Conservation (phyloP, 2,329 filamentous ascomycete species). For the Amphichorda felina region DNA sequence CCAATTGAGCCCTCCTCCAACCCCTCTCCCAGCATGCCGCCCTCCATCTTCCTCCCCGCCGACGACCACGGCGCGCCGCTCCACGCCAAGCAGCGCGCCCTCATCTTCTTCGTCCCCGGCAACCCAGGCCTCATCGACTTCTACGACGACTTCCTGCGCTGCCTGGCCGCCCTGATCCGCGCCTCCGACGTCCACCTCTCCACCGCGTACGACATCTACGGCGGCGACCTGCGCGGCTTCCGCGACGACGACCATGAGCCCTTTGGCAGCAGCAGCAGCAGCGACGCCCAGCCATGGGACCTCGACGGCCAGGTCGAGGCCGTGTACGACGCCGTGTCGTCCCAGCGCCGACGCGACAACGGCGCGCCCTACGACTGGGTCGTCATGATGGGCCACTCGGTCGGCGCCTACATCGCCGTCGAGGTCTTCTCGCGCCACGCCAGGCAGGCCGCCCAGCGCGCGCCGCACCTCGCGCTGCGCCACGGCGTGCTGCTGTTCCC, state of each 20-base stretch:
- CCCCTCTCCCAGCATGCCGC: too few relatives aligned
- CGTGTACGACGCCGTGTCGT: conserved; percentile 24
- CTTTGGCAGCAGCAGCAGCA: conserved; percentile 15
- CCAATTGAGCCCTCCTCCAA: too few relatives aligned
- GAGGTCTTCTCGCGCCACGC: conserved; percentile 52
- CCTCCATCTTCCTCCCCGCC: neutral
- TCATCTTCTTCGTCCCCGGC: conserved; percentile 64
- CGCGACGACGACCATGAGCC: conserved; percentile 37
- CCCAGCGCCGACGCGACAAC: conserved; percentile 5
- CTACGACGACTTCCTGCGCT: conserved; percentile 55
- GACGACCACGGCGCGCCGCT: neutral
- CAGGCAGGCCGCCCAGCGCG: conserved; percentile 17
- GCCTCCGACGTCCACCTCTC: conserved; percentile 18
- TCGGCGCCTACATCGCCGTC: conserved; percentile 60
- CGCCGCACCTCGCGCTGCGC: conserved; percentile 27
- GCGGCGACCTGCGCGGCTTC: conserved; percentile 47
- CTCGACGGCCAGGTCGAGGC: conserved; percentile 41
- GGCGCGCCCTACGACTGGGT: conserved; percentile 38
- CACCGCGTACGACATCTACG: conserved; percentile 40
- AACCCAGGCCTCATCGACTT: conserved; percentile 68
- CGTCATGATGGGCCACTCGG: conserved; percentile 61
- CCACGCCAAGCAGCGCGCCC: conserved; percentile 15
- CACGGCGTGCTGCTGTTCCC: conserved; percentile 60
- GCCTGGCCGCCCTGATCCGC: conserved; percentile 37
- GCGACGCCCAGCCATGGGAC: conserved; percentile 14